Evolutionary conservation across 805 yeast species (phyloP), one percentile per base, ranked within the genome.

Genomic region (Wickerhamomyces kurtzmanii): DNA sequence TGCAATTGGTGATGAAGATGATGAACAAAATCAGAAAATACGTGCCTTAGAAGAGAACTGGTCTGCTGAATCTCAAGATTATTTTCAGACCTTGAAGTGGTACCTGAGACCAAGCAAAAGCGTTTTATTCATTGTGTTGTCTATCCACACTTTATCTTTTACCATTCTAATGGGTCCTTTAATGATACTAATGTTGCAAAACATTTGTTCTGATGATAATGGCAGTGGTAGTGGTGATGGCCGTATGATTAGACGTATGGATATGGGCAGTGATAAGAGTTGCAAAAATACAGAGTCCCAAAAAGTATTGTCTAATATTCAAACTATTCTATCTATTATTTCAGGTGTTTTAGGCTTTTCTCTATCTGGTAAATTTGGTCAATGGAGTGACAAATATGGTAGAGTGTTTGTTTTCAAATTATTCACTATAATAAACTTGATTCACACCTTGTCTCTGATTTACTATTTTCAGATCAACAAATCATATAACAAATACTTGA

Each of bases 361-460:
- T 5, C 23, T 45, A 11, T 37, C 43, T 15, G 45, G 48, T 1
- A 42, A 38, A 22, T 36, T 30, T 24, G 50, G 47, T 5, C 46
- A 43, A 22, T 30, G 32, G 28, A 37, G 45, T 19, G 50, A 43
- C 20, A 29, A 30, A 17, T 27, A 31, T 12, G 50, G 50, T 3
- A 30, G 49, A 22, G 39, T 42, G 1, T 34, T 23, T 19, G 48
- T 43, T 8, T 36, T 43, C 20, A 40, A 39, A 23, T 12, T 37
- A 3, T 34, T 37, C 27, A 31, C 38, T 17, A 13, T 32, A 9
- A 31, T 41, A 24, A 41, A 39, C 16, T 22, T 34, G 4, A 9
- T 32, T 10, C 34, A 35, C 24, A 23, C 39, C 20, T 5, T 29
- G 15, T 15, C 27, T 9, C 15, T 41, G 30, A 31, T 44, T 17